A percentile compares a stretch with the other conserved stretches of the same genome.
phyloP scores from a whole-genome alignment of 2,329 filamentous ascomycete genomes.

The Trichoderma cornu-damae region DNA sequence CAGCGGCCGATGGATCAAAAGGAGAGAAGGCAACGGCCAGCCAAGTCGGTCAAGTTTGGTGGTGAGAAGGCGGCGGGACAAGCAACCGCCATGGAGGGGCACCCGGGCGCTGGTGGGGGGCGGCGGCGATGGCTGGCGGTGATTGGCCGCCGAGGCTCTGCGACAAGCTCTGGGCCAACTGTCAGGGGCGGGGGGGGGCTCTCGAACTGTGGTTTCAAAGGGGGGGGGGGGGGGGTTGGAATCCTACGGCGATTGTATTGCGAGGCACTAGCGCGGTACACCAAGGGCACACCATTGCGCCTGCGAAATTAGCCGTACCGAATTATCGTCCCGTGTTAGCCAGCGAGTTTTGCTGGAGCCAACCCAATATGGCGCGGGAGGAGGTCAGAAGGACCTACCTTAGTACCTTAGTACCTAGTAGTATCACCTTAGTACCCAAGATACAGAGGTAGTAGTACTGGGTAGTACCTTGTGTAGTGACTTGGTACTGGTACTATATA shows the following conservation, averaged over 20 bases:
- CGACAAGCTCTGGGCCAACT: neutral
- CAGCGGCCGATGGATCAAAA: constrained; percentile 13
- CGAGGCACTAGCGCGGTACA: constrained; percentile 15
- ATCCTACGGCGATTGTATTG: constrained; percentile 7
- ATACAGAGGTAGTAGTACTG: no score
- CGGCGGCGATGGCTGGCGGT: neutral
- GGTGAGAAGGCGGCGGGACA: constrained; percentile 4
- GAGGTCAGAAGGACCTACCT: no score
- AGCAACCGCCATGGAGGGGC: constrained; percentile 16
- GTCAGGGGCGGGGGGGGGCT: neutral
- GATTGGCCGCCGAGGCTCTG: constrained; percentile 12
- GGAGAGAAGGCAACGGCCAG: constrained; percentile 5
- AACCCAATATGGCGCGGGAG: no score
- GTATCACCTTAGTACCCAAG: no score
- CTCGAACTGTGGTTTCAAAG: neutral
- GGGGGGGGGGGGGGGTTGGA: neutral
- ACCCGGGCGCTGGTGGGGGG: constrained; percentile 17
- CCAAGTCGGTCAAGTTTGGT: constrained; percentile 14
- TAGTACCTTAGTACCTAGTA: no score
- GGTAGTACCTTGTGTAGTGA: no score
- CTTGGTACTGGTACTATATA: no score
- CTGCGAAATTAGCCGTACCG: constrained; percentile 5
- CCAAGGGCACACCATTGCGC: neutral
- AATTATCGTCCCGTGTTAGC: constrained; percentile 14
- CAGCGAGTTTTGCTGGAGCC: no score